These are phyloP conservation scores for Sphagnum magellanicum DNA, from an alignment of 228 moss, liverwort and hornwort genomes.

Conservation along the genomic window DNA sequence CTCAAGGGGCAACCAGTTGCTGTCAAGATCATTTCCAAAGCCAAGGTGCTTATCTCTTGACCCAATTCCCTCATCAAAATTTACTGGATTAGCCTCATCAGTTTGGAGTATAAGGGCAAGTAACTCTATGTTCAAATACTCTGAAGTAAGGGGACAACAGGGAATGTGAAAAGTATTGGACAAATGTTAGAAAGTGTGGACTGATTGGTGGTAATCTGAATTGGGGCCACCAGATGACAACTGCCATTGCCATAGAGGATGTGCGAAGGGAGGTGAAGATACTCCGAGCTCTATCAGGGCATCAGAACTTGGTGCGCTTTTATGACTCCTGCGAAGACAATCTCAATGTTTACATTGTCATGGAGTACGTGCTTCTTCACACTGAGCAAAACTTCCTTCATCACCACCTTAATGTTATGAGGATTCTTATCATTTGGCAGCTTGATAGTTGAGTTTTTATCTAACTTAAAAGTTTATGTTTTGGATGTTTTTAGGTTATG, in stretches of 20 bases:
- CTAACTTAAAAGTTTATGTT: background rate
- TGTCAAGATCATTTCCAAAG: constrained; percentile 98
- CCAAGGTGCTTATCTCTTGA: constrained; percentile 49
- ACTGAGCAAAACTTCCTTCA: too few species aligned
- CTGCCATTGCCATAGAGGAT: constrained; percentile 97
- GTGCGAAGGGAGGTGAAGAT: constrained; percentile 98
- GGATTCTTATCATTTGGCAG: too few species aligned
- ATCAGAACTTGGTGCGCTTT: constrained; percentile 91
- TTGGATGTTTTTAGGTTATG: constrained; percentile 40
- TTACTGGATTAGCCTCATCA: too few species aligned
- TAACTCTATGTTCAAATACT: too few species aligned
- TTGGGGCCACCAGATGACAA: constrained; percentile 71
- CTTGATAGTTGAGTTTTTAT: too few species aligned
- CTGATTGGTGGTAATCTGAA: background rate
- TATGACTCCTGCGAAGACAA: constrained; percentile 97
- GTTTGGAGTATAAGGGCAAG: too few species aligned
- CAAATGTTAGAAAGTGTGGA: background rate
- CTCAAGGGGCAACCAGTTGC: constrained; percentile 95
- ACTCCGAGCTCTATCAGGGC: constrained; percentile 87
- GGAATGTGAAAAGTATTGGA: background rate
- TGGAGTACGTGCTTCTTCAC: constrained; percentile 56
- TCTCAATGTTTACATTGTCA: constrained; percentile 96
- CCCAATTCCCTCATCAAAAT: background rate
- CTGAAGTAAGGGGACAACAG: too few species aligned
- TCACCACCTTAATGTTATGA: too few species aligned